A percentile compares a stretch with the other conserved stretches of the same genome.
phyloP scores from a whole-genome alignment of 2,329 filamentous ascomycete genomes.

The Penicillium sp. region DNA sequence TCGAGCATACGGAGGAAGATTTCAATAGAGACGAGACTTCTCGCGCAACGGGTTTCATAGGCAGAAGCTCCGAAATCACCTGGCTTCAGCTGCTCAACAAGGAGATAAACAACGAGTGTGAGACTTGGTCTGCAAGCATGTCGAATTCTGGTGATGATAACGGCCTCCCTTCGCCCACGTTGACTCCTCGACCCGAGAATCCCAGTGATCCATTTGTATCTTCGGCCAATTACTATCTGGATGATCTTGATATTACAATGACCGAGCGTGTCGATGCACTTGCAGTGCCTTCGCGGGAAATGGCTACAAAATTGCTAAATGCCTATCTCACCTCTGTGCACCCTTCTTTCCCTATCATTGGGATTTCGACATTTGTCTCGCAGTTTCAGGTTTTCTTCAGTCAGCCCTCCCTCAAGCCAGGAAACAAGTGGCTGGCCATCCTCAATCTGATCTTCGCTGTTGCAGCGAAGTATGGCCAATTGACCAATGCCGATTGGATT shows the following conservation, averaged over 20 bases:
- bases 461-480: slow-evolving; percentile 37
- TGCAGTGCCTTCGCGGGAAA: slow-evolving; percentile 34
- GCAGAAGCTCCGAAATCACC: slow-evolving; percentile 42
- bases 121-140: slow-evolving; percentile 13
- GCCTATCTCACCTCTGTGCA: slow-evolving; percentile 41
- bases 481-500: slow-evolving; percentile 35
- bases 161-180: slow-evolving; percentile 25
- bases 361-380: slow-evolving; percentile 37
- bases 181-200: slow-evolving; percentile 22
- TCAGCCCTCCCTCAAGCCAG: slow-evolving; percentile 31
- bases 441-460: slow-evolving; percentile 44
- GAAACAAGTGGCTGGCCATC: slow-evolving; percentile 41
- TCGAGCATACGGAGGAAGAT: slow-evolving; percentile 42
- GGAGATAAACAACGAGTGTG: slow-evolving; percentile 28
- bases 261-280: slow-evolving; percentile 33
- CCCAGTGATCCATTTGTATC: slow-evolving; percentile 24
- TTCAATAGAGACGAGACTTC: slow-evolving; percentile 37
- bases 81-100: slow-evolving; percentile 41
- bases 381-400: slow-evolving; percentile 40
- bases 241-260: slow-evolving; percentile 37
- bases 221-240: slow-evolving; percentile 37
- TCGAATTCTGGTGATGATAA: slow-evolving; percentile 18
- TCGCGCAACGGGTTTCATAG: slow-evolving; percentile 41
- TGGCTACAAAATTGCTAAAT: slow-evolving; percentile 38
- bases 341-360: slow-evolving; percentile 42